Evolutionary conservation across 805 yeast genomes (phyloP), one percentile per base, ranked within the genome.

Genomic region (Nakazawaea populi): DNA sequence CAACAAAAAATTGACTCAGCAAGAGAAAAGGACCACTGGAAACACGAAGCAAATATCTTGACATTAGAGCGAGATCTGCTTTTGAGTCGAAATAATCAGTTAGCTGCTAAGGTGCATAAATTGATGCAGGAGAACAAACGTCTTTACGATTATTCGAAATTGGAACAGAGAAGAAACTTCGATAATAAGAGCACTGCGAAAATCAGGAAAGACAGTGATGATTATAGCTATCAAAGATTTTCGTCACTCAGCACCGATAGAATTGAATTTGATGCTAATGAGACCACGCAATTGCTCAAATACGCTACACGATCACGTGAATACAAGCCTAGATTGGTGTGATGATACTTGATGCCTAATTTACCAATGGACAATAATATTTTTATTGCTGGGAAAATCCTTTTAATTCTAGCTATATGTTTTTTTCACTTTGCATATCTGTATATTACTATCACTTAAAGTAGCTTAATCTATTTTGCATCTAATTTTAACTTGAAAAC

Each of bases 271-370:
- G 52, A 49, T 28, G 24, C 44, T 9, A 46, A 49, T 27, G 52
- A 49, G 11, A 49, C 52, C 24, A 35, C 45, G 10, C 52, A 49
- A 28, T 45, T 49, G 37, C 36, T 49, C 42, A 49, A 41, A 28
- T 49, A 44, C 27, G 52, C 42, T 28, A 44, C 47, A 4, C 28
- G 31, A 9, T 12, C 49, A 12, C 38, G 12, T n/a, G 35, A 37
- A 27, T 29, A 24, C 28, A 34, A 46, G n/a, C 47, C 47, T 10
- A 24, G 14, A 29, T 54, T 35, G 29, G 27, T 8, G 27, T 10
- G 44, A 41, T 32, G 35, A 32, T 32, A 11, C 35, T 11, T 32
- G 11, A 18, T 3, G 24, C 24, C 24, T 18, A 18, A 18, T 18
- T 18, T 18, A 18, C 24, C 24, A 18, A 18, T 18, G 24, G 24